Evolutionary conservation across 192 early-diverging fungal genomes (phyloP).

Genomic region (Rhizoclosmatium globosum): DNA sequence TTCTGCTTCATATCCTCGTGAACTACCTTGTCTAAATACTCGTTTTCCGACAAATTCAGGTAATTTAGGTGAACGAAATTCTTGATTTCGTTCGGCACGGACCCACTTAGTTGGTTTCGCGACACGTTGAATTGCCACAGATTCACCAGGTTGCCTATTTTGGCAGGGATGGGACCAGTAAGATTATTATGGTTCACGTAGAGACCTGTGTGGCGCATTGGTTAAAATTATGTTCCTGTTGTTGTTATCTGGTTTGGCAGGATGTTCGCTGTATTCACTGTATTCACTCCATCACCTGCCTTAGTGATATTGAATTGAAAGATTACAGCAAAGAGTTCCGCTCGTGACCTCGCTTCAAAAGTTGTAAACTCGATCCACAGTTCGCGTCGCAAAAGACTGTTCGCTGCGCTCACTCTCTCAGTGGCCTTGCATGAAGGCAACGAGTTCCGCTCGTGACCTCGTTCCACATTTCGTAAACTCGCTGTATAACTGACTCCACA

Average conservation of each 20-base stretch:
- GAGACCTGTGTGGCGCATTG: background rate
- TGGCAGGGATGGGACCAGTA: constrained; percentile 19
- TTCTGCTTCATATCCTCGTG: background rate
- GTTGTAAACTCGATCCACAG: background rate
- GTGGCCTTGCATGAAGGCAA: background rate
- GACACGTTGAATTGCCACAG: constrained; percentile 13
- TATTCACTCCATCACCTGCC: no score
- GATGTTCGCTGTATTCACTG: no score
- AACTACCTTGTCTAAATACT: background rate
- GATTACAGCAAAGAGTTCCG: no score
- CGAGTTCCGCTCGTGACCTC: background rate
- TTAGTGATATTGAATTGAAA: no score
- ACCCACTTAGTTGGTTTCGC: background rate
- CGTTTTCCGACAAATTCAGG: background rate
- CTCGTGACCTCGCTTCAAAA: no score
- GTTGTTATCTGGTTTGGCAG: no score
- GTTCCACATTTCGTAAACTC: background rate
- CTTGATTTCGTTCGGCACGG: background rate
- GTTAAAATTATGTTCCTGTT: background rate
- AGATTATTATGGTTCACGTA: constrained; percentile 2
- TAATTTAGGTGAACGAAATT: background rate
- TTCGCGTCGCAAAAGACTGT: background rate
- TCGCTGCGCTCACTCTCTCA: background rate
- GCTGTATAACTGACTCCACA: background rate
- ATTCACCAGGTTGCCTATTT: constrained; percentile 29